These are phyloP conservation scores for Medicago lupulina DNA, from an alignment of 306 rosid genomes.

Conservation along the genomic window DNA sequence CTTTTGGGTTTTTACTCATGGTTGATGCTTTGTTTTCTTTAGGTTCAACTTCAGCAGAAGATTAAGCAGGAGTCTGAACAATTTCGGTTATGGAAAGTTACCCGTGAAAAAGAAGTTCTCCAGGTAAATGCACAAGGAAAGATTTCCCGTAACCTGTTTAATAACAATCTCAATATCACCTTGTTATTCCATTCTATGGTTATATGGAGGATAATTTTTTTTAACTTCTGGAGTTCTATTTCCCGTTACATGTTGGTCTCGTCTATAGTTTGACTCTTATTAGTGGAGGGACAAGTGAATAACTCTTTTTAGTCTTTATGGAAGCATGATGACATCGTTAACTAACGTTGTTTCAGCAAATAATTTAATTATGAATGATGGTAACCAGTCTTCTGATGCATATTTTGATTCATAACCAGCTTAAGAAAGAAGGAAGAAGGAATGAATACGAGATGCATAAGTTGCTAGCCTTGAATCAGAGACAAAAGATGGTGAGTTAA, in stretches of 20 bases:
- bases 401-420: conserved; percentile 64
- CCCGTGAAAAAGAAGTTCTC: conserved; percentile 92
- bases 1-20: conserved; percentile 5
- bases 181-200: not conserved
- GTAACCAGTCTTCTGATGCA: conserved; percentile 33
- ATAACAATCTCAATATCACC: not conserved
- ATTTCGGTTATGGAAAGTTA: conserved; percentile 91
- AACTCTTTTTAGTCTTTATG: conserved; percentile 4
- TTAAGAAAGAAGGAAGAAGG: conserved; percentile 97
- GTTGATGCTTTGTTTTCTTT: conserved; percentile 9
- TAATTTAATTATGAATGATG: conserved; percentile 20
- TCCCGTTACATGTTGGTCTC: conserved; percentile 11
- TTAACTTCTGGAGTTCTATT: conserved; percentile 8
- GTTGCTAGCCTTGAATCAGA: conserved; percentile 91
- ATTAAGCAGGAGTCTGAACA: conserved; percentile 99
- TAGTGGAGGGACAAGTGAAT: conserved; percentile 7
- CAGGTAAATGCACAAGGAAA: conserved; percentile 66
- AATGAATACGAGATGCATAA: conserved; percentile 98
- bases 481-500: conserved; percentile 86
- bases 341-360: conserved; percentile 10
- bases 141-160: conserved; percentile 25
- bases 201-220: conserved; percentile 1
- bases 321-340: conserved; percentile 13
- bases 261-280: conserved; percentile 12
- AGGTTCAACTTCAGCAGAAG: conserved; percentile 96